Evolutionary conservation across 2,329 filamentous ascomycete genomes (phyloP).

Genomic region (Pestalotiopsis sp.): DNA sequence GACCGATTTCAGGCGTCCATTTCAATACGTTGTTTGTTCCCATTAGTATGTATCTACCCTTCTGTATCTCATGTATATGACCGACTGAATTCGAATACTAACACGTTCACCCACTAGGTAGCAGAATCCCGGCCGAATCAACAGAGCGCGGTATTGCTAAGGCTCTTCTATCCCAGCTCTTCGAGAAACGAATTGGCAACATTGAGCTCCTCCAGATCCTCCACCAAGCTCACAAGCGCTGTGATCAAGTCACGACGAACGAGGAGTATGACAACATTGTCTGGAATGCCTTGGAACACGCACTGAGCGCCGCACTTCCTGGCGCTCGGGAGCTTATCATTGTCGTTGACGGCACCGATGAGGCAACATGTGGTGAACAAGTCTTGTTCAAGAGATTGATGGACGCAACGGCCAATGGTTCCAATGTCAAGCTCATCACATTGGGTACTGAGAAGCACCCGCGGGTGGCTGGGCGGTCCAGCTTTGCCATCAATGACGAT

Average conservation of each 20-base stretch:
- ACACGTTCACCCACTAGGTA: slow-evolving; percentile 22
- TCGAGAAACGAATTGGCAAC: slow-evolving; percentile 40
- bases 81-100: neutral
- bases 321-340: slow-evolving; percentile 37
- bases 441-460: slow-evolving; percentile 26
- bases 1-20: slow-evolving; percentile 34
- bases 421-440: slow-evolving; percentile 32
- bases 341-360: slow-evolving; percentile 40
- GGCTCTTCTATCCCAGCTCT: slow-evolving; percentile 37
- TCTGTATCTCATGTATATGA: neutral
- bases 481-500: slow-evolving; percentile 31
- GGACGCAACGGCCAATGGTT: slow-evolving; percentile 22
- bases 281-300: slow-evolving; percentile 34
- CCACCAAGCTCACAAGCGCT: slow-evolving; percentile 30
- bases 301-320: slow-evolving; percentile 28
- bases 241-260: slow-evolving; percentile 23
- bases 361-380: slow-evolving; percentile 32
- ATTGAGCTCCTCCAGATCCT: slow-evolving; percentile 38
- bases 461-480: slow-evolving; percentile 17
- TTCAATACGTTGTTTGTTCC: slow-evolving; percentile 38
- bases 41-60: slow-evolving; percentile 30
- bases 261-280: slow-evolving; percentile 36
- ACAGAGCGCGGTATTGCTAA: slow-evolving; percentile 35
- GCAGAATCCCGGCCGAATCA: slow-evolving; percentile 32
- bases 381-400: slow-evolving; percentile 30